Evolutionary conservation across 805 yeast species (phyloP).

Genomic region (Kuraishia ogatae): DNA sequence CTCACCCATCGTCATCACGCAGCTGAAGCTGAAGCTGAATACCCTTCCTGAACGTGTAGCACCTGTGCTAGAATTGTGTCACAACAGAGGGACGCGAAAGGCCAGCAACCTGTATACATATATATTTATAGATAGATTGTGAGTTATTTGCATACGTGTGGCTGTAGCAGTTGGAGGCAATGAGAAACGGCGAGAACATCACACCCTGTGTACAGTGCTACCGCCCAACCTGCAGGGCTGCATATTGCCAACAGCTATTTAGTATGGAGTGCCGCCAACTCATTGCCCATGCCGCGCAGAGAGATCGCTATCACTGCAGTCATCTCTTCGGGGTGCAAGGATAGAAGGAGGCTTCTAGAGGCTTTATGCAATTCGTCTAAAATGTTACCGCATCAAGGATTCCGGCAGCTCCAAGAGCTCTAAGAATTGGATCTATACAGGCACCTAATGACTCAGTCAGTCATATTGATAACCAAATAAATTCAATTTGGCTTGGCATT

Average conservation of each 20-base stretch:
- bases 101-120: too few relatives aligned
- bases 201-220: neutral
- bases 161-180: too few relatives aligned
- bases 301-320: neutral
- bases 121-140: too few relatives aligned
- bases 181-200: neutral
- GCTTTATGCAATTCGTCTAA: neutral
- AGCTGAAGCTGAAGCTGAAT: too few relatives aligned
- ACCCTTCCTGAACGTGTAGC: too few relatives aligned
- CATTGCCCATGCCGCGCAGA: neutral
- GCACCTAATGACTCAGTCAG: neutral
- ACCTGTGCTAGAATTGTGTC: neutral
- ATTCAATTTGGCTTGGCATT: too few relatives aligned
- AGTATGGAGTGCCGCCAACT: too few relatives aligned
- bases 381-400: neutral
- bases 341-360: neutral
- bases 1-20: neutral
- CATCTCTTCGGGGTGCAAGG: neutral
- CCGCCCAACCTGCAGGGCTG: neutral
- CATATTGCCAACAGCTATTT: neutral
- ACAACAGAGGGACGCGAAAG: neutral
- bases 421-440: too few relatives aligned
- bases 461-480: too few relatives aligned
- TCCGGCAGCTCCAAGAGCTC: neutral
- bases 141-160: too few relatives aligned